Base-by-base conservation (phyloP, 164 flowering plant species). In the Piper longum region DNA sequence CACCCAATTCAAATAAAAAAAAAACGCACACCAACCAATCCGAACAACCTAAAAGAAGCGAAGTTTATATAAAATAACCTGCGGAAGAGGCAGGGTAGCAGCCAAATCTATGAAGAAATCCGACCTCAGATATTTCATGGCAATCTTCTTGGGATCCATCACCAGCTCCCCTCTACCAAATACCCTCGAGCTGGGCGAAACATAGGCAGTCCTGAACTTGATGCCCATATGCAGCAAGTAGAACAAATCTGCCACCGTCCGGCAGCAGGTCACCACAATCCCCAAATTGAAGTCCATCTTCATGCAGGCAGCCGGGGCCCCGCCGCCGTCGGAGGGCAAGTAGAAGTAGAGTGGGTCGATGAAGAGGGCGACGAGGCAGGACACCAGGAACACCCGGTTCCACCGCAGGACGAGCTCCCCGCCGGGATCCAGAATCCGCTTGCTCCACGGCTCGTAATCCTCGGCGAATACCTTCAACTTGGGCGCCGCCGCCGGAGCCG, bases 131-230 rank as follows among this genome's bases (percentile, higher is more conserved):
- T 88, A 88, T 76, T 87, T 81, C 68, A 61, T 40, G 0, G 91
- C 87, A 63, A 90, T 88, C 76, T 73, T 79, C 75, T 83, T 80
- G 7, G 91, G 82, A 70, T 90, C 89, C 85, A 78, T 83, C 5
- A 90, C 95, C 71, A 90, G 92, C 62, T 86, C 95, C 64, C 97
- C 97, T 69, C 87, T 88, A 7, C 97, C 97, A 79, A 86, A 85
- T 3, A 88, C 85, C 52, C 88, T 73, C 7, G 95, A 80, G 65
- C 76, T 83, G 0, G 97, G 97, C 0, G 92, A 81, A 19, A 87
- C 77, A 77, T 84, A 90, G 12, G 87, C 95, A 4, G 87, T 86
- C 73, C 88, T 77, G 67, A 88, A 90, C 69, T 86, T 86, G 16
- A 88, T 81, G 26, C 80, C 43, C 74, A 90, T 60, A 62, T 88